Evolutionary conservation across 163 green algal species (phyloP), one percentile per base, ranked within the genome.

Genomic region (Scenedesmus sp.): DNA sequence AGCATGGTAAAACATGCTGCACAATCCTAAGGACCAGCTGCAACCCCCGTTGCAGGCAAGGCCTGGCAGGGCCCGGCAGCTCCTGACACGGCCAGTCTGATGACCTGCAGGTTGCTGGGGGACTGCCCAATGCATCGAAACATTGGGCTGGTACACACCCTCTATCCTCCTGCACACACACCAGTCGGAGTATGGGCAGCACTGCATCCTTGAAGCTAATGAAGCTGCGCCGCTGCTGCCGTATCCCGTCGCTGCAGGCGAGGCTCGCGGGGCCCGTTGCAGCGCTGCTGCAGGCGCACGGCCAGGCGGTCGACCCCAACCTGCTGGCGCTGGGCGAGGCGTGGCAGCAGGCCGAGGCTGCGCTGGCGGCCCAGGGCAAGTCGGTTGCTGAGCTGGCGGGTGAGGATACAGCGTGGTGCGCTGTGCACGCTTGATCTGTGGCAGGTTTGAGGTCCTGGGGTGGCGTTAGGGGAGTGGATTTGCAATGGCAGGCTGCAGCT

Each of bases 281-380:
- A 37, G 46, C 93, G 1, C 94, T 99, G 72, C 95, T 99, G 65
- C 43, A 94, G 68, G 16, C 93, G 49, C 96, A 98, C 90, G 92
- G 87, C 26, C 96, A 97, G 89, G 44, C 94, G 0, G 68, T 98
- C 5, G 97, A 99, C 91, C 97, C 97, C 81, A 98, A 98, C 91
- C 92, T 99, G n/a, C 49, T 95, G 0, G 87, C 88, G 51, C 93
- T 99, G 76, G 95, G 94, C 20, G 92, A 97, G n/a, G 95, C 97
- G 0, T 98, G 95, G 91, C 68, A 90, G 68, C 79, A 96, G 46
- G 96, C 94, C 0, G 92, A 94, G 61, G 83, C 78, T 68, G 88
- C 89, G 33, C 89, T 95, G 16, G 89, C 79, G 1, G 72, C 80
- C n/a, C 81, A 83, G 42, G 91, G 44, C 22, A 76, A 73, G 30